Evolutionary conservation across 768 basidiomycete genomes (phyloP).

Genomic region (Butyriboletus loyo): DNA sequence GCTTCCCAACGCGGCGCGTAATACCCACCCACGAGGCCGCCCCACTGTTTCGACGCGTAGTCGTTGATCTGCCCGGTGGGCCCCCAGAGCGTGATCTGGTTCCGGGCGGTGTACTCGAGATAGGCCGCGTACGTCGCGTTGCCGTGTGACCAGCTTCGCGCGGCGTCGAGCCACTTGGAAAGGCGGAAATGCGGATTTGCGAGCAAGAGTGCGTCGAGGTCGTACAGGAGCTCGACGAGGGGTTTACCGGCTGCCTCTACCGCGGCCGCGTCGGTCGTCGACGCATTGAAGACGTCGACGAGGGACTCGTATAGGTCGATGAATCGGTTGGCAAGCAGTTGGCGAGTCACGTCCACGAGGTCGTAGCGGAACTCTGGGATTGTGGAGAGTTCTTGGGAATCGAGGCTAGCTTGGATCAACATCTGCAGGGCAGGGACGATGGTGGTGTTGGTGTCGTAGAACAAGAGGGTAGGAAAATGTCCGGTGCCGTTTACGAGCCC

Average conservation of each 20-base stretch:
- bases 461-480: conserved; percentile 33
- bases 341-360: conserved; percentile 39
- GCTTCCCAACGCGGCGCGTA: conserved; percentile 35
- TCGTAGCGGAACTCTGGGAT: conserved; percentile 38
- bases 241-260: conserved; percentile 25
- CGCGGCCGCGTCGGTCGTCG: conserved; percentile 14
- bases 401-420: conserved; percentile 41
- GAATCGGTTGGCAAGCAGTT: conserved; percentile 39
- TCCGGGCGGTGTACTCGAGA: conserved; percentile 39
- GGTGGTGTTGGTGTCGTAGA: conserved; percentile 45
- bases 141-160: conserved; percentile 28
- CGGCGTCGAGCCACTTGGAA: conserved; percentile 36
- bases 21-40: conserved; percentile 37
- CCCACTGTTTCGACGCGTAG: conserved; percentile 45
- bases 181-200: conserved; percentile 34
- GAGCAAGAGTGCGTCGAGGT: conserved; percentile 35
- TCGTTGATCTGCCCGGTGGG: conserved; percentile 40
- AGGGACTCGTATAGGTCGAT: conserved; percentile 33
- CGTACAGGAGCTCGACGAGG: conserved; percentile 31
- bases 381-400: conserved; percentile 11
- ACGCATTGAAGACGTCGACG: conserved; percentile 26
- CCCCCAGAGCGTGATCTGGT: conserved; percentile 45
- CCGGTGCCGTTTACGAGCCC: conserved; percentile 35
- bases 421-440: conserved; percentile 79
- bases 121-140: conserved; percentile 33